Conservation (phyloP, 2,329 filamentous ascomycete genomes). For the Penicillium palitans region DNA sequence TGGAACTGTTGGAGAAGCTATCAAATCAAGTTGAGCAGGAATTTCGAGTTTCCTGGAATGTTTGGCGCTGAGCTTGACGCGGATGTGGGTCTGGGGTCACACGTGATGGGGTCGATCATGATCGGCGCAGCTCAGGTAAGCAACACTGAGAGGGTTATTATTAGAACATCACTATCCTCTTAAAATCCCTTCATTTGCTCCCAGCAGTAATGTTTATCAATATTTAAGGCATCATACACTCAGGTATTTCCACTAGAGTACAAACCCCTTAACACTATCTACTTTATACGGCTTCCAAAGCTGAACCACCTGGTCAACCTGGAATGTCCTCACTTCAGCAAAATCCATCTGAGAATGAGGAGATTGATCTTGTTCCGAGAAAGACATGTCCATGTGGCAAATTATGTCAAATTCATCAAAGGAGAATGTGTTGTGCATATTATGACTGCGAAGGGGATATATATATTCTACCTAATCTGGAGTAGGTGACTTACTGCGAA, state of each 20-base stretch:
- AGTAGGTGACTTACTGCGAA: background rate
- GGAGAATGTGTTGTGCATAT: background rate
- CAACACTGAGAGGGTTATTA: background rate
- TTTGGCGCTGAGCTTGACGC: conserved; percentile 14
- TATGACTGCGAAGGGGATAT: background rate
- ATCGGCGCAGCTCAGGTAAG: background rate
- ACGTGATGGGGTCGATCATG: conserved; percentile 12
- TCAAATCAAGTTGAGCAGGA: background rate
- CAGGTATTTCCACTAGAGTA: background rate
- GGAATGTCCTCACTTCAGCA: background rate
- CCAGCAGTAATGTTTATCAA: background rate
- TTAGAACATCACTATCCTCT: background rate
- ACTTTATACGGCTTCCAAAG: background rate
- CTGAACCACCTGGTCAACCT: background rate
- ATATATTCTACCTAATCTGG: background rate
- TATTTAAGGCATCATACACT: background rate
- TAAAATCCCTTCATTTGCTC: background rate
- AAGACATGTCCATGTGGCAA: too few relatives aligned
- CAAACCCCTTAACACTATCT: background rate
- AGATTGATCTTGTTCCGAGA: too few relatives aligned
- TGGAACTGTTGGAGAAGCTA: background rate
- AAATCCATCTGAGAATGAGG: background rate
- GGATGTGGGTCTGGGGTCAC: conserved; percentile 13
- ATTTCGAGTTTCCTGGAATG: conserved; percentile 5
- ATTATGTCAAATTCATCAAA: background rate